Evolutionary conservation across 2,329 filamentous ascomycete species (phyloP).

Genomic region (Sclerotiophoma versabilis): DNA sequence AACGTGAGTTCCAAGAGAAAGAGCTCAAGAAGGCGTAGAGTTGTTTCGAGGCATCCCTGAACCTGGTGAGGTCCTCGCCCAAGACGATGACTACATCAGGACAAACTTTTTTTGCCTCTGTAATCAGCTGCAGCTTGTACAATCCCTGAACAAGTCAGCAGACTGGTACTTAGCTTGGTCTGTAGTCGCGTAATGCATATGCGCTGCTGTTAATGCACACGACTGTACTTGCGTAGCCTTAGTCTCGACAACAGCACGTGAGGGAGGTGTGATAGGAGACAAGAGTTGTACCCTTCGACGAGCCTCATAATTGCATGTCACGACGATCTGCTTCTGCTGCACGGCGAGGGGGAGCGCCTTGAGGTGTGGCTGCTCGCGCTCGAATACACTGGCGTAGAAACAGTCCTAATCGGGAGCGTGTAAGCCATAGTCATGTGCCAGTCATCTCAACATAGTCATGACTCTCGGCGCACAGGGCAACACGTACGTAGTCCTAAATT

Average conservation of each 20-base stretch:
- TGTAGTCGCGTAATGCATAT: background rate
- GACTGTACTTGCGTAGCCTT: constrained; percentile 4
- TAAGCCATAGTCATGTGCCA: constrained; percentile 23
- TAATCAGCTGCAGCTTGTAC: constrained; percentile 84
- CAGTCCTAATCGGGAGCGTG: constrained; percentile 73
- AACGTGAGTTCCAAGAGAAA: constrained; percentile 78
- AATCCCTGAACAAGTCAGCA: constrained; percentile 56
- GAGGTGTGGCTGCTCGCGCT: constrained; percentile 77
- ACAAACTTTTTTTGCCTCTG: constrained; percentile 79
- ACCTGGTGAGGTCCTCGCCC: constrained; percentile 76
- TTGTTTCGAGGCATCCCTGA: constrained; percentile 84
- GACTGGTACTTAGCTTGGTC: constrained; percentile 15
- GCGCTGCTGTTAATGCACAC: background rate
- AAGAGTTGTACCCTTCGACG: constrained; percentile 62
- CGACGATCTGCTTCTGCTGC: constrained; percentile 87
- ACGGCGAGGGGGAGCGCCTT: constrained; percentile 79
- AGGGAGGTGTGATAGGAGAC: constrained; percentile 1
- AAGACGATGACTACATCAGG: constrained; percentile 84
- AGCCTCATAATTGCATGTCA: constrained; percentile 80
- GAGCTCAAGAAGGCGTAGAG: constrained; percentile 75
- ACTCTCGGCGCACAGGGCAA: constrained; percentile 14
- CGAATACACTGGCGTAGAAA: constrained; percentile 93
- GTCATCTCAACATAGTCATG: constrained; percentile 9
- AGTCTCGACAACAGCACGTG: constrained; percentile 1
- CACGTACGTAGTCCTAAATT: constrained; percentile 42